Evolutionary conservation across 805 yeast species (phyloP).

Genomic region (Tetrapisispora taiwanensis): DNA sequence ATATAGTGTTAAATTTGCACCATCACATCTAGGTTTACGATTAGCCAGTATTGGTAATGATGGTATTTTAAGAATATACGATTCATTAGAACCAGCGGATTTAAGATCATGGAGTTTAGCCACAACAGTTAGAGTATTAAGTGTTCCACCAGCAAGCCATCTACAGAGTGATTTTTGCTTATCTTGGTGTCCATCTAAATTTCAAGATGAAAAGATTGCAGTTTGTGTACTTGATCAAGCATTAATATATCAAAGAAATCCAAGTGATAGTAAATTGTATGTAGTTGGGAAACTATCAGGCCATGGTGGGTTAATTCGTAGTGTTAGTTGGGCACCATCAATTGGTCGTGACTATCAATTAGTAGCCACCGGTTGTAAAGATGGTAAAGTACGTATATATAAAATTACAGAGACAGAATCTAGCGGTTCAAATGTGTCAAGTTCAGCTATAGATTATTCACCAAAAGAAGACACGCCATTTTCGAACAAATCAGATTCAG

Average conservation of each 20-base stretch:
- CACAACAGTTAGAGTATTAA: constrained; percentile 57
- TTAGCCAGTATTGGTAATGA: constrained; percentile 85
- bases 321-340: constrained; percentile 93
- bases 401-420: constrained; percentile 42
- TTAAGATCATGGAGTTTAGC: constrained; percentile 71
- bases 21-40: constrained; percentile 69
- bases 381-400: constrained; percentile 82
- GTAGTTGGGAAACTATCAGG: constrained; percentile 64
- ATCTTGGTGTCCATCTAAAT: constrained; percentile 86
- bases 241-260: constrained; percentile 49
- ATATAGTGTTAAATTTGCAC: constrained; percentile 84
- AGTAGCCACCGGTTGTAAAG: constrained; percentile 92
- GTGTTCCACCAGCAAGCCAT: constrained; percentile 65
- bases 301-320: constrained; percentile 77
- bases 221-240: constrained; percentile 86
- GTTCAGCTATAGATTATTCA: background rate
- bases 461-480: background rate
- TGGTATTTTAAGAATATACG: constrained; percentile 76
- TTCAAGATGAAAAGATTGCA: constrained; percentile 68
- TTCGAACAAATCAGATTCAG: background rate
- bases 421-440: background rate
- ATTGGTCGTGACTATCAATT: constrained; percentile 85
- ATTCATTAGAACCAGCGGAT: constrained; percentile 84
- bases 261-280: constrained; percentile 31
- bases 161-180: constrained; percentile 78